These are phyloP conservation scores for Escallonia rubra DNA, from an alignment of 129 eudicot species.

Conservation along the genomic window DNA sequence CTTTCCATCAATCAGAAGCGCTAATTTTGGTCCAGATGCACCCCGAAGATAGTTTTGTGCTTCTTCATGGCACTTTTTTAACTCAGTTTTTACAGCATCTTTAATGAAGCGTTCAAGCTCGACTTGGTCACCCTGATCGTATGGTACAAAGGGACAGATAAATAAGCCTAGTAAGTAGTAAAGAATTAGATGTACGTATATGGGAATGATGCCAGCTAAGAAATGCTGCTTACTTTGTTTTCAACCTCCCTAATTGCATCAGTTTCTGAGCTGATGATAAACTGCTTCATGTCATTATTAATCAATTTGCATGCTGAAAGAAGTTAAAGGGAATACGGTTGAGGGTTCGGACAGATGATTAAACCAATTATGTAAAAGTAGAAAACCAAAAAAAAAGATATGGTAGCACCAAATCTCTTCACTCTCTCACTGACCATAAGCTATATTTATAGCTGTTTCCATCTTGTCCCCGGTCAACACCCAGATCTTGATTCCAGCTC, in stretches of 20 bases:
- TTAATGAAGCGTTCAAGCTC: conserved; percentile 83
- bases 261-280: conserved; percentile 92
- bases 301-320: conserved; percentile 86
- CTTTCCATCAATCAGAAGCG: conserved; percentile 92
- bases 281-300: conserved; percentile 90
- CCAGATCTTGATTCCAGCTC: conserved; percentile 99
- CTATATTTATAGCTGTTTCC: conserved; percentile 98
- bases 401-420: background rate
- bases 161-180: background rate
- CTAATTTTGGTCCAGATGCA: conserved; percentile 56
- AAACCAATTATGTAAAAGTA: background rate
- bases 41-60: conserved; percentile 52
- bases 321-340: background rate
- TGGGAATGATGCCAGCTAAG: conserved; percentile 6
- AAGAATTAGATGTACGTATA: background rate
- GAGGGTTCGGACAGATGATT: background rate
- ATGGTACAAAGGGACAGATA: conserved; percentile 8
- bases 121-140: conserved; percentile 83
- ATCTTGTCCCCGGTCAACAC: conserved; percentile 97
- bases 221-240: conserved; percentile 49
- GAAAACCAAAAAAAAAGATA: background rate
- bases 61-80: conserved; percentile 71
- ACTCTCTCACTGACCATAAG: conserved; percentile 37
- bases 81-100: conserved; percentile 67
- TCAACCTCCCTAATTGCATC: conserved; percentile 91